Evolutionary conservation across 2,329 filamentous ascomycete species (phyloP).

Genomic region (Colletotrichum siamense): DNA sequence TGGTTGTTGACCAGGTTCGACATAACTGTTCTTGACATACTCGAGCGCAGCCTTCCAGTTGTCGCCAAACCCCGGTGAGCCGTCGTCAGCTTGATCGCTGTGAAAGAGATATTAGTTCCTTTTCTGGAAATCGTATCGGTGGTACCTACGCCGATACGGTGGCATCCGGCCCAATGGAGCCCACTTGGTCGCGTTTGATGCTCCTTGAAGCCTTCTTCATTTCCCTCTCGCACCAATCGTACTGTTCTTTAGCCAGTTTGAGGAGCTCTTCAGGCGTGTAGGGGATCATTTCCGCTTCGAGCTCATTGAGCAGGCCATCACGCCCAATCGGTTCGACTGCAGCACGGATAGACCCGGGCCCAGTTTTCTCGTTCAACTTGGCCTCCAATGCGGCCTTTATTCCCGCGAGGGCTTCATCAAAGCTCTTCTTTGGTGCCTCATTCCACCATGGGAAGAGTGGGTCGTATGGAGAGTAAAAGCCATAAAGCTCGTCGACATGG

Average conservation of each 20-base stretch:
- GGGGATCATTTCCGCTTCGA: slow-evolving; percentile 62
- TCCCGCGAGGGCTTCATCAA: slow-evolving; percentile 40
- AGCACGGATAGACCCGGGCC: slow-evolving; percentile 6
- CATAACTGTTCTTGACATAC: slow-evolving; percentile 59
- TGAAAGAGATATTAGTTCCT: background rate
- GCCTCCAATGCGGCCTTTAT: slow-evolving; percentile 43
- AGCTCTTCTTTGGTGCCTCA: slow-evolving; percentile 44
- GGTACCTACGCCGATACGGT: background rate
- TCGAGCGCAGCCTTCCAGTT: slow-evolving; percentile 61
- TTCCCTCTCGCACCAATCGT: slow-evolving; percentile 60
- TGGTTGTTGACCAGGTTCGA: slow-evolving; percentile 58
- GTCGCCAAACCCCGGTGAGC: slow-evolving; percentile 33
- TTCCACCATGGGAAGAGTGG: slow-evolving; percentile 65
- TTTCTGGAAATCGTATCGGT: background rate
- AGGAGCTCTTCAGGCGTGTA: slow-evolving; percentile 64
- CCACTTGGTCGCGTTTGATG: slow-evolving; percentile 38
- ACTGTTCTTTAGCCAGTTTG: slow-evolving; percentile 54
- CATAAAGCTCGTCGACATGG: slow-evolving; percentile 51
- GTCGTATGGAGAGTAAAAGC: slow-evolving; percentile 61
- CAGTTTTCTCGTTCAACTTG: slow-evolving; percentile 31
- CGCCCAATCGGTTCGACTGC: slow-evolving; percentile 61
- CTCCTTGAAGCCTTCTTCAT: slow-evolving; percentile 55
- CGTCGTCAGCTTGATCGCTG: background rate
- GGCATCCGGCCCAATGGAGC: background rate
- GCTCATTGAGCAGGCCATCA: slow-evolving; percentile 54